Base-by-base conservation (phyloP, 495 filamentous ascomycete genomes). In the Halenospora varia region DNA sequence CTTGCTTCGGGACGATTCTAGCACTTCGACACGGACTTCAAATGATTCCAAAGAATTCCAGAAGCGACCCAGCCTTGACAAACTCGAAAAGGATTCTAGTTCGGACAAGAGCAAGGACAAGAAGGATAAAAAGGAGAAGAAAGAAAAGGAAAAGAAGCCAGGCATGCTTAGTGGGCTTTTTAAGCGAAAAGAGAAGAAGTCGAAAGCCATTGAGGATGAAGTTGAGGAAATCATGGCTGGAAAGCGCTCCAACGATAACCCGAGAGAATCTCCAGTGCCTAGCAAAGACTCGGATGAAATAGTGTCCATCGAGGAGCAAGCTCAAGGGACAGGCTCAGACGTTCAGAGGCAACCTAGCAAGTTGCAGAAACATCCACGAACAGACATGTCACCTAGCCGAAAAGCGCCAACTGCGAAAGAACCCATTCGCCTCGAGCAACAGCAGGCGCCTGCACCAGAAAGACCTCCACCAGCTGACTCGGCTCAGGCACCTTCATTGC, bases 161-260 rank as follows among this genome's bases (percentile, higher is more conserved):
- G 89, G 92, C 48, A 96, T 93, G 73, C 84, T 99, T 48, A 91
- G 91, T 64, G 92, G 91, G 41, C 79, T 97, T 63, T 99, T 99
- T 79, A 97, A 96, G 65, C 79, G 90, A 54, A 96, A 95, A 65
- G 90, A 96, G 61, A 96, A 92, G 77, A 97, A 89, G 54, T 59
- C 42, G 61, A 66, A 81, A 48, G 71, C 67, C 35, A 74, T 76
- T 3, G 63, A 68, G 19, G 75, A 76, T 24, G 78, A 81, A 8
- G 68, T 71, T 13, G 77, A 76, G 13, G 63, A 71, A 50, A 58
- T 67, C 44, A 24, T 55, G 22, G 70, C 68, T 20, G 71, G 29
- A 70, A 86, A 66, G 24, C 56, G 50, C 2, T 64, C 59, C 22
- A 49, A 40, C 20, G 65, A 68, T 20, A 59, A 56, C 9, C 10